Base-by-base conservation (phyloP, 805 yeast genomes). In the Zygosaccharomyces lentus region DNA sequence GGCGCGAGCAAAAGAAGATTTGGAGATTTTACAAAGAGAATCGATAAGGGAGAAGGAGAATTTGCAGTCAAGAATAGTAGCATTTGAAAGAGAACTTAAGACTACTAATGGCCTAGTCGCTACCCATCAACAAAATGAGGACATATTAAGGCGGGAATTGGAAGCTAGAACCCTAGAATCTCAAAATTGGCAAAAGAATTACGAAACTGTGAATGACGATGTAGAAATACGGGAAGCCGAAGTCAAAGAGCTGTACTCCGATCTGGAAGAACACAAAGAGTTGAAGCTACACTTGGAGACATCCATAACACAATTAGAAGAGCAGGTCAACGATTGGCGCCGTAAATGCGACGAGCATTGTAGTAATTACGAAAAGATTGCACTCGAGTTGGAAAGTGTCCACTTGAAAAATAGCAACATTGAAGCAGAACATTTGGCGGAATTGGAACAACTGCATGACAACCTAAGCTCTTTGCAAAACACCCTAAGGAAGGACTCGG, bases 221-320 rank as follows among this genome's bases (percentile, higher is more conserved):
- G 72, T 68, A 41, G 54, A 51, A 3, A 66, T 66, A 39, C 55
- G 69, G 6, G 61, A 66, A n/a, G 70, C 73, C 19, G 61, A 73
- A 26, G 67, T 67, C 3, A 50, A 53, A 1, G 62, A 67, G 30
- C 63, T 74, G 41, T 57, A 59, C 24, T 46, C 54, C 9, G 65
- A 68, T 17, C 34, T 72, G 1, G 58, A 58, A n/a, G 62, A 64
- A 3, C 39, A 72, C 9, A 66, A 63, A 39, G 66, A 62, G 25
- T n/a, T 50, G 1, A 57, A 58, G 17, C 16, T 49, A 38, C 46
- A 42, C 10, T 23, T 61, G 48, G 46, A 60, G 56, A 31, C 73
- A 60, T 54, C 54, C 43, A 36, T 72, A 59, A 49, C 52, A 61
- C 45, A 61, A 54, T 37, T 61, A 58, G 70, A 66, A 27, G 52